These are phyloP conservation scores for Ophiostoma sp. DNA, from an alignment of 2,329 filamentous ascomycete genomes.

Conservation along the genomic window DNA sequence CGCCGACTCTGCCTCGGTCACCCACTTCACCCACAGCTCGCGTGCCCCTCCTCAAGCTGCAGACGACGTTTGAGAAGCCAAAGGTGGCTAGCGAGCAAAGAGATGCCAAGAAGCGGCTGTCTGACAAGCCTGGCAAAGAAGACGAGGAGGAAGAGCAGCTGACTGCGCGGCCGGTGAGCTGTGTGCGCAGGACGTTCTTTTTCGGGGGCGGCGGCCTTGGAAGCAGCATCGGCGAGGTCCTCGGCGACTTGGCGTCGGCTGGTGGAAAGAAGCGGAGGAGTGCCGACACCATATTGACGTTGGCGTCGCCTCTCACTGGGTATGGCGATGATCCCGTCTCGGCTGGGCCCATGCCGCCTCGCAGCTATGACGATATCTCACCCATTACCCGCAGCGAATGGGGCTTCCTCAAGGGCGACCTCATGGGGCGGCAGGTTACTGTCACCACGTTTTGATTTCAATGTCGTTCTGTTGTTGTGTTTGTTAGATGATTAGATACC, in stretches of 20 bases:
- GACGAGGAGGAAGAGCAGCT: slow-evolving; percentile 32
- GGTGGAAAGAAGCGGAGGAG: slow-evolving; percentile 19
- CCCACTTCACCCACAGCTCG: neutral
- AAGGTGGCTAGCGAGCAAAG: neutral
- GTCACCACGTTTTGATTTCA: slow-evolving; percentile 45
- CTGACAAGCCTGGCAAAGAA: neutral
- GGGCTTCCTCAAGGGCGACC: slow-evolving; percentile 53
- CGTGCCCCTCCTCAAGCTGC: slow-evolving; percentile 37
- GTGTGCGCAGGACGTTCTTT: slow-evolving; percentile 23
- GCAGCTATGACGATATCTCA: slow-evolving; percentile 57
- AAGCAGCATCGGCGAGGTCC: slow-evolving; percentile 40
- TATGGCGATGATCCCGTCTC: neutral
- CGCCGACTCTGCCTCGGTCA: slow-evolving; percentile 19
- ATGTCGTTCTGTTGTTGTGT: neutral
- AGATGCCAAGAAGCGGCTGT: too few species aligned
- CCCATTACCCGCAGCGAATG: slow-evolving; percentile 58
- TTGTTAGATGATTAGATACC: slow-evolving; percentile 8
- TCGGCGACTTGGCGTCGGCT: slow-evolving; percentile 26
- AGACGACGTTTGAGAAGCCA: slow-evolving; percentile 33
- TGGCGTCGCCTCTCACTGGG: slow-evolving; percentile 4
- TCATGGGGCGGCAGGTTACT: slow-evolving; percentile 42
- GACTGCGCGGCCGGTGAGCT: slow-evolving; percentile 37
- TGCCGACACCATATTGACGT: neutral
- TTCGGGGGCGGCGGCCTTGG: slow-evolving; percentile 28
- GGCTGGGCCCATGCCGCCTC: slow-evolving; percentile 48